phyloP scores from a whole-genome alignment of 1,139 yeast genomes.

The Hyphopichia khmerensis region DNA sequence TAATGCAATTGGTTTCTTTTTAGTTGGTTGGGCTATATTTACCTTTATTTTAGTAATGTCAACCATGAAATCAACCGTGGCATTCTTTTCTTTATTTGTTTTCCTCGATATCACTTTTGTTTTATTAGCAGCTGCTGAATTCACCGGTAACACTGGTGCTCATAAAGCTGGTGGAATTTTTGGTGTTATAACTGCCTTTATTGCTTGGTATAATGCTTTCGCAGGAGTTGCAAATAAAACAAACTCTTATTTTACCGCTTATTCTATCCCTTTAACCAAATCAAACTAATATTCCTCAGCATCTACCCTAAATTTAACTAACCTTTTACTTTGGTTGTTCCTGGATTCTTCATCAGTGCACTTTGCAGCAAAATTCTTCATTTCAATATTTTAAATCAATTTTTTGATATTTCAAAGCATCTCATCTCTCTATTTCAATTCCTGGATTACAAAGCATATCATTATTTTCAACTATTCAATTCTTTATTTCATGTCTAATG shows the following conservation, averaged over 20 bases:
- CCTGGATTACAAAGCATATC: too few relatives aligned
- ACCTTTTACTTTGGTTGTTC: too few relatives aligned
- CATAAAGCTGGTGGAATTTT: conserved; percentile 69
- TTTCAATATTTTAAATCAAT: too few relatives aligned
- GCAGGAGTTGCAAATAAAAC: conserved; percentile 28
- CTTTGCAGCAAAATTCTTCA: too few relatives aligned
- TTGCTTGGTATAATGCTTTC: conserved; percentile 74
- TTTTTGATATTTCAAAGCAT: too few relatives aligned
- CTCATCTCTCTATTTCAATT: too few relatives aligned
- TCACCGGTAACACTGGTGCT: conserved; percentile 31
- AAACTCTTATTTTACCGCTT: conserved; percentile 28
- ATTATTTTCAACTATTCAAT: too few relatives aligned
- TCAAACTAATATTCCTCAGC: not conserved
- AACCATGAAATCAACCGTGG: conserved; percentile 65
- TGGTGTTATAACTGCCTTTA: conserved; percentile 65
- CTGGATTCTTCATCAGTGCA: too few relatives aligned
- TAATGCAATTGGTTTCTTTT: conserved; percentile 58
- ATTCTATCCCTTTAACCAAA: conserved; percentile 5
- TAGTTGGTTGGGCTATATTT: conserved; percentile 67
- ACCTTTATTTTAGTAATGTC: conserved; percentile 56
- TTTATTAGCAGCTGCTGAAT: conserved; percentile 55
- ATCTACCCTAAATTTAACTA: too few relatives aligned
- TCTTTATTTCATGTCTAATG: too few relatives aligned
- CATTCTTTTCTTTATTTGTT: conserved; percentile 54
- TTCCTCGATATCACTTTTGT: conserved; percentile 55